Base-by-base conservation (phyloP, 192 early-diverging fungal genomes). In the Gaertneriomyces sp. region DNA sequence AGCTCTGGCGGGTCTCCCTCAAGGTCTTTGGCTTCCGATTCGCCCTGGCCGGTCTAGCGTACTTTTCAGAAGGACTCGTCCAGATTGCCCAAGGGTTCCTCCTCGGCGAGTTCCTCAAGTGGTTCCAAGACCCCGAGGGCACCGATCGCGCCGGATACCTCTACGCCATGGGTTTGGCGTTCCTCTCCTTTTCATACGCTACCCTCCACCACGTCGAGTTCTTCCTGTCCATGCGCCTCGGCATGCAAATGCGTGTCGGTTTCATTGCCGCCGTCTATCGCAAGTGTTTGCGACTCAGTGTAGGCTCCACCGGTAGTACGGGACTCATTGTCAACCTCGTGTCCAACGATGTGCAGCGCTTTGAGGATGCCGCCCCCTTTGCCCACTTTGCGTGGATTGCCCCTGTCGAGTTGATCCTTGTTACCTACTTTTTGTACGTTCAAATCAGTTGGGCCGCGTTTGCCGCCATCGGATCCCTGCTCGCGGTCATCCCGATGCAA, bases 271-370 rank as follows among this genome's bases (percentile, higher is more conserved):
- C 77, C 38, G 70, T 83, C 7, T 83, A 78, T 55, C 46, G 58
- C 40, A 79, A 83, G 56, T 72, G 73, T 52, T 59, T 83, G 42
- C n/a, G 41, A 7, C 73, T 83, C n/a, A 52, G 58, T n/a, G 63
- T 78, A 16, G 66, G 76, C 38, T 65, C 74, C 59, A 72, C 74
- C 2, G 68, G 56, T 1, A 79, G 76, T 2, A 73, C 76, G 10
- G 81, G 76, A 4, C 53, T 69, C 16, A 83, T 83, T 53, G 65
- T 76, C 45, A 81, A 76, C 58, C 46, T 83, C 43, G 70, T 81
- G 3, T 74, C 76, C 20, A 79, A 75, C 52, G 81, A 83, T 54
- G 81, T 83, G 3, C 79, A 83, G 55, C 66, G 76, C 4, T 79
- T 82, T 57, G 81, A 82, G 63, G 77, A 82, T 61, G 54, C 54